These are phyloP conservation scores for Peniophora sp. DNA, from an alignment of 1,284 basidiomycete genomes.

Conservation along the genomic window DNA sequence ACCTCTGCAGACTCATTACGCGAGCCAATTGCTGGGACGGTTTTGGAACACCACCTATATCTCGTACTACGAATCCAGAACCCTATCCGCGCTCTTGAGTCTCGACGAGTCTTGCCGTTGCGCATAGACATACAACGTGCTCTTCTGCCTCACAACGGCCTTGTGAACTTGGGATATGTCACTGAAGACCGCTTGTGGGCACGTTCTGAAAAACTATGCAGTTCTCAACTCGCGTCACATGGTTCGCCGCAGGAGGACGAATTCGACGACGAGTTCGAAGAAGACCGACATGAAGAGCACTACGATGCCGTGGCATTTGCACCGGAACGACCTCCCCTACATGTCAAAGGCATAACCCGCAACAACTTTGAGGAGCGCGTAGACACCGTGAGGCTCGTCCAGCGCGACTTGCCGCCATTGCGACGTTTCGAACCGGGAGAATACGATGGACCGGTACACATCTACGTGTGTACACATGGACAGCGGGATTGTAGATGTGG, in stretches of 20 bases:
- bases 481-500: conserved; percentile 45
- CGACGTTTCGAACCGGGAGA: conserved; percentile 1
- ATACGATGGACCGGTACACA: conserved; percentile 28
- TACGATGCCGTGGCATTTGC: conserved; percentile 46
- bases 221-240: neutral
- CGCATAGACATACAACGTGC: conserved; percentile 43
- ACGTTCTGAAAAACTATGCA: neutral
- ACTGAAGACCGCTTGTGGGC: neutral
- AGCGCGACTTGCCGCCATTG: conserved; percentile 17
- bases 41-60: conserved; percentile 43
- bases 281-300: conserved; percentile 11
- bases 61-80: conserved; percentile 46
- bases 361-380: conserved; percentile 34
- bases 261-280: neutral
- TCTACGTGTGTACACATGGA: conserved; percentile 43
- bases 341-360: conserved; percentile 38
- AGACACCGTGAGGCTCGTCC: conserved; percentile 29
- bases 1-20: too few species aligned
- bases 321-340: conserved; percentile 31
- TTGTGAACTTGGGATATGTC: conserved; percentile 55
- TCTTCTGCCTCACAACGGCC: conserved; percentile 36
- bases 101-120: conserved; percentile 39
- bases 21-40: conserved; percentile 30
- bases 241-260: conserved; percentile 14
- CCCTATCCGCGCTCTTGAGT: conserved; percentile 42